A percentile compares a stretch with the other conserved stretches of the same genome.
Evolutionary conservation across 2,329 filamentous ascomycete species (phyloP).

Genomic region (Colletotrichum zoysiae): DNA sequence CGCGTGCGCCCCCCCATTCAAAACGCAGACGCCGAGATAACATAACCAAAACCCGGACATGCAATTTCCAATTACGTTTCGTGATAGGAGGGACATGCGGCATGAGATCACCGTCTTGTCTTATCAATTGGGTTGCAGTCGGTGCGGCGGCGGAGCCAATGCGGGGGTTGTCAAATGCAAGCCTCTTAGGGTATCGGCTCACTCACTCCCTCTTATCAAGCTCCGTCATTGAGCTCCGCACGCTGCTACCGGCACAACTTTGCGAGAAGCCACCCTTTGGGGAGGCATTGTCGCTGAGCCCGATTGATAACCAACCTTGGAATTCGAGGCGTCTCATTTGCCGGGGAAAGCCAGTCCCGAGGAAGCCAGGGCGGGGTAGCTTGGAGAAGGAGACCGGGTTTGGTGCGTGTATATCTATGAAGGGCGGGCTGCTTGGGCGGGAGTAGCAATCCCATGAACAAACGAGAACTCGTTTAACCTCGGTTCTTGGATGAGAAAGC

Average conservation of each 20-base stretch:
- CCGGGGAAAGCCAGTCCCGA: slow-evolving; percentile 12
- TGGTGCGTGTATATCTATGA: slow-evolving; percentile 23
- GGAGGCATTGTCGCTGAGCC: slow-evolving; percentile 9
- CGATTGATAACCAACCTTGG: slow-evolving; percentile 27
- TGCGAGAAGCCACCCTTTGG: slow-evolving; percentile 1
- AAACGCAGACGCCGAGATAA: slow-evolving; percentile 31
- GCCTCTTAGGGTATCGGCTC: slow-evolving; percentile 27
- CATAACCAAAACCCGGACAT: slow-evolving; percentile 17
- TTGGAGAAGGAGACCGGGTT: background rate
- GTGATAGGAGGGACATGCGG: slow-evolving; percentile 35
- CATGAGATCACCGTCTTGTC: slow-evolving; percentile 38
- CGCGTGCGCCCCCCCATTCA: background rate
- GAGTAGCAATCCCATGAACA: background rate
- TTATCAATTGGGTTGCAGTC: slow-evolving; percentile 40
- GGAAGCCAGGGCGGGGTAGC: slow-evolving; percentile 38
- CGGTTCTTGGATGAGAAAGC: background rate
- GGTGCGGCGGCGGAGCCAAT: slow-evolving; percentile 30
- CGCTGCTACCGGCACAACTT: slow-evolving; percentile 8
- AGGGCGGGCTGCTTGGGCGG: background rate
- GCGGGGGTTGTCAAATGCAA: slow-evolving; percentile 31
- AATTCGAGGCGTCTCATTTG: slow-evolving; percentile 18
- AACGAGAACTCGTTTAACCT: background rate
- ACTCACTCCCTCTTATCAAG: slow-evolving; percentile 40
- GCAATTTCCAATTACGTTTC: slow-evolving; percentile 41
- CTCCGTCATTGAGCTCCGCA: slow-evolving; percentile 28